These are phyloP conservation scores for Gyrodon lividus DNA, from an alignment of 768 basidiomycete species.

Conservation along the genomic window DNA sequence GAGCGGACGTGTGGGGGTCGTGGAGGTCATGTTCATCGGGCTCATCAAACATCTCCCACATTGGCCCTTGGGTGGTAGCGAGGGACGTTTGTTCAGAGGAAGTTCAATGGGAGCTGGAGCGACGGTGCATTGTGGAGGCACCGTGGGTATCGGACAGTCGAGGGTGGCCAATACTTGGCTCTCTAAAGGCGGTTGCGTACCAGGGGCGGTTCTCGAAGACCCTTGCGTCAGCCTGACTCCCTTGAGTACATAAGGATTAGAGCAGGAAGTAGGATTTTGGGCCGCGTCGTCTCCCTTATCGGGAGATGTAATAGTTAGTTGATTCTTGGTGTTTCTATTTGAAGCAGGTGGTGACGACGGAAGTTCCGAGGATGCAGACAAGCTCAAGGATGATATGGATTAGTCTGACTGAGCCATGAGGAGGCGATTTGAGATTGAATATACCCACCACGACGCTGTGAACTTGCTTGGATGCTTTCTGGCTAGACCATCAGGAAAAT, in stretches of 20 bases:
- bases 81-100: constrained; percentile 20
- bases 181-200: constrained; percentile 1
- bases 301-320: constrained; percentile 30
- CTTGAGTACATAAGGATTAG: constrained; percentile 10
- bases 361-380: constrained; percentile 19
- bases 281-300: constrained; percentile 23
- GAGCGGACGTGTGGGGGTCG: constrained; percentile 38
- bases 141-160: constrained; percentile 20
- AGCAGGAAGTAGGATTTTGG: neutral
- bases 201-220: neutral
- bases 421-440: neutral
- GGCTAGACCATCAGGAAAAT: constrained; percentile 25
- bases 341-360: constrained; percentile 12
- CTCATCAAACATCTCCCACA: constrained; percentile 32
- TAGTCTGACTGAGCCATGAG: constrained; percentile 1
- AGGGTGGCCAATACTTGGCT: constrained; percentile 21
- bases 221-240: constrained; percentile 5
- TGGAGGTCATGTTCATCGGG: constrained; percentile 25
- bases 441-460: constrained; percentile 23
- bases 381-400: constrained; percentile 21
- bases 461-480: constrained; percentile 8
- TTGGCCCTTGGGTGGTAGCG: constrained; percentile 11
- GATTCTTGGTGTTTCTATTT: constrained; percentile 8
- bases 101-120: constrained; percentile 35
- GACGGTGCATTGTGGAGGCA: constrained; percentile 17